Conservation (phyloP, 2,329 filamentous ascomycete genomes). For the Arthrobotrys sphaeroides region DNA sequence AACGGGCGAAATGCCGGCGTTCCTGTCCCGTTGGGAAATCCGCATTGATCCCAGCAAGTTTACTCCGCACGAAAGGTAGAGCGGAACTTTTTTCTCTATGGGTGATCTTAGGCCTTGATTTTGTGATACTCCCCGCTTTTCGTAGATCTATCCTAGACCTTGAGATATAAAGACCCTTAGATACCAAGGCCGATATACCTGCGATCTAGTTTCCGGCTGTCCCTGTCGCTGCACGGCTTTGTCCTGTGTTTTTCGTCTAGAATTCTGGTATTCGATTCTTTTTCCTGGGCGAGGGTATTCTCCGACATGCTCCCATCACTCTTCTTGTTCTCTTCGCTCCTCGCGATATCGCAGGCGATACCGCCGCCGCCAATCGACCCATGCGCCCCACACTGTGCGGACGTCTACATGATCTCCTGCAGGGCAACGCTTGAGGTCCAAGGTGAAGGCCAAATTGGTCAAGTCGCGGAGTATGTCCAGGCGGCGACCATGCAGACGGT, state of each 20-base stretch:
- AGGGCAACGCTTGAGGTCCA: constrained; percentile 38
- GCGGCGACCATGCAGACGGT: constrained; percentile 20
- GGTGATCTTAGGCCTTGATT: not conserved
- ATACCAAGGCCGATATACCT: not conserved
- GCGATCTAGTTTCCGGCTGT: not conserved
- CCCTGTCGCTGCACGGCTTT: not conserved
- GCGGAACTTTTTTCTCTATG: constrained; percentile 21
- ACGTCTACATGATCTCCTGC: constrained; percentile 48
- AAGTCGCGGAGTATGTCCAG: constrained; percentile 42
- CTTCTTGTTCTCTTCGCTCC: constrained; percentile 34
- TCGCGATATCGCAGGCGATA: constrained; percentile 52
- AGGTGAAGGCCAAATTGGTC: constrained; percentile 48
- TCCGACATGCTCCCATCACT: constrained; percentile 24
- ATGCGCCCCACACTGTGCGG: constrained; percentile 38
- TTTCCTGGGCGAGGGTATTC: not conserved
- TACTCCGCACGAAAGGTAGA: constrained; percentile 10
- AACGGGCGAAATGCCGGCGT: not conserved
- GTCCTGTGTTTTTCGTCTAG: not conserved
- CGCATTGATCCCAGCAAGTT: constrained; percentile 15
- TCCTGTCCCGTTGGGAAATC: constrained; percentile 27
- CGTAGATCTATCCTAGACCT: too few relatives aligned
- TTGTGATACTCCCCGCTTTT: not conserved
- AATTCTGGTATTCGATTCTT: not conserved
- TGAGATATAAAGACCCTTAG: not conserved
- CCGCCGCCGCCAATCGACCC: constrained; percentile 48